Base-by-base conservation (phyloP, 2,329 filamentous ascomycete genomes). In the Colletotrichum sp. region DNA sequence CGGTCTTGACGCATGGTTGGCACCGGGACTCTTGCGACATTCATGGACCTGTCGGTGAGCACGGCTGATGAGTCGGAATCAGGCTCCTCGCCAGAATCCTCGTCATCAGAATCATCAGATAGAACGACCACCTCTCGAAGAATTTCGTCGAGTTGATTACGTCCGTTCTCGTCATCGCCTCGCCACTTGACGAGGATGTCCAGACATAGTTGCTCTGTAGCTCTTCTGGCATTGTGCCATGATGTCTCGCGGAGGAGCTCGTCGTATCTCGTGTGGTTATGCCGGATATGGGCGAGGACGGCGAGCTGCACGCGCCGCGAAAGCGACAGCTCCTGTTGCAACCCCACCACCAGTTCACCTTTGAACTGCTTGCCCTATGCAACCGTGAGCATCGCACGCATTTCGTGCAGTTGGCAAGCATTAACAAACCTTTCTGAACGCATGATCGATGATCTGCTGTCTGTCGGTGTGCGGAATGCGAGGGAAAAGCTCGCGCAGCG, bases 181-280 rank as follows among this genome's bases (percentile, higher is more conserved):
- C 92, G 92, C 92, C 92, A 94, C 89, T 93, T 93, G 87, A 93
- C 90, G 82, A 94, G 89, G 69, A 92, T 87, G 78, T 93, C 92
- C 62, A 94, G 85, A 78, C 92, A 94, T 16, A 92, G 85, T 36
- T 87, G 83, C 79, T 93, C 91, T 60, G 93, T 91, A 55, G 88
- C 88, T 83, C 89, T 92, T 77, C 92, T 88, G 69, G 92, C 91
- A 80, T 91, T 91, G 67, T 87, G 84, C 87, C 91, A 93, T 21
- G 84, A 86, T 7, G 90, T 91, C 80, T 93, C 90, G 79, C 83
- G 89, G 18, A 93, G 84, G 21, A 94, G 85, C 73, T 89, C 82
- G 80, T 94, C 92, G 84, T 94, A 94, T 79, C 90, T 88, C 8
- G 92, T 94, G 79, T 93, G 91, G n/a, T 84, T 91, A 80, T 94